Percentiles rank a stretch among this genome's conserved stretches.
Conservation (phyloP, 495 filamentous ascomycete genomes). For the Xylaria longipes region DNA sequence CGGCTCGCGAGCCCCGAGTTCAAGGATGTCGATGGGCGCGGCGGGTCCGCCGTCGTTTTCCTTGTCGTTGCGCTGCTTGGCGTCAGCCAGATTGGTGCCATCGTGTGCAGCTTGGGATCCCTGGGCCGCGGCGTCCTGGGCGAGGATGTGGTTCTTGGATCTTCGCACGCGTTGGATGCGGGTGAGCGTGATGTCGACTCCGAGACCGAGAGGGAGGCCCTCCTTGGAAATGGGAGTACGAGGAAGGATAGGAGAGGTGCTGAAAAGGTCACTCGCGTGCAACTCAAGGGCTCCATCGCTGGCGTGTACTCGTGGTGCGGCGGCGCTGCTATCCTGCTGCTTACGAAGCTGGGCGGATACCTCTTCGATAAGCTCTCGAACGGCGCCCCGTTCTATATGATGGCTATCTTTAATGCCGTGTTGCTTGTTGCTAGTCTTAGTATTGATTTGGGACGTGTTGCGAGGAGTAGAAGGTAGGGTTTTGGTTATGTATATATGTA, state of each 20-base stretch:
- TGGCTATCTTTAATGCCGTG: slow-evolving; percentile 84
- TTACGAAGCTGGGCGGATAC: slow-evolving; percentile 91
- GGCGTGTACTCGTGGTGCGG: slow-evolving; percentile 91
- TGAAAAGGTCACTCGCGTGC: slow-evolving; percentile 49
- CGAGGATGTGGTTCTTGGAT: slow-evolving; percentile 46
- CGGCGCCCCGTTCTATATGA: slow-evolving; percentile 88
- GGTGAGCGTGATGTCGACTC: slow-evolving; percentile 31
- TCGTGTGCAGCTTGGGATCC: slow-evolving; percentile 89
- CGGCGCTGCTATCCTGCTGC: slow-evolving; percentile 85
- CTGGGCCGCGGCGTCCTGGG: slow-evolving; percentile 79
- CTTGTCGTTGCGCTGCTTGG: slow-evolving; percentile 80
- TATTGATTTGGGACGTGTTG: slow-evolving; percentile 39
- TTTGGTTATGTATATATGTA: neutral
- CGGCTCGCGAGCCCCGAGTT: slow-evolving; percentile 72
- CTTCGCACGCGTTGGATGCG: slow-evolving; percentile 33
- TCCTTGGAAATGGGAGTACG: slow-evolving; percentile 10
- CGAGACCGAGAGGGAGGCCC: slow-evolving; percentile 37
- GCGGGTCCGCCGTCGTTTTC: slow-evolving; percentile 71
- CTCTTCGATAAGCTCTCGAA: slow-evolving; percentile 75
- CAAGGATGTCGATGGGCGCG: slow-evolving; percentile 59
- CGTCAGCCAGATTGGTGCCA: slow-evolving; percentile 90
- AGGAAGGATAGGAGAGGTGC: slow-evolving; percentile 10
- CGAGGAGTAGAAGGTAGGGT: slow-evolving; percentile 1
- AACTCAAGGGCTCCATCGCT: slow-evolving; percentile 90
- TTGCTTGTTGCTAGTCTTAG: slow-evolving; percentile 65